phyloP scores from a whole-genome alignment of 2,329 filamentous ascomycete genomes.

The Ophiostoma quercus region DNA sequence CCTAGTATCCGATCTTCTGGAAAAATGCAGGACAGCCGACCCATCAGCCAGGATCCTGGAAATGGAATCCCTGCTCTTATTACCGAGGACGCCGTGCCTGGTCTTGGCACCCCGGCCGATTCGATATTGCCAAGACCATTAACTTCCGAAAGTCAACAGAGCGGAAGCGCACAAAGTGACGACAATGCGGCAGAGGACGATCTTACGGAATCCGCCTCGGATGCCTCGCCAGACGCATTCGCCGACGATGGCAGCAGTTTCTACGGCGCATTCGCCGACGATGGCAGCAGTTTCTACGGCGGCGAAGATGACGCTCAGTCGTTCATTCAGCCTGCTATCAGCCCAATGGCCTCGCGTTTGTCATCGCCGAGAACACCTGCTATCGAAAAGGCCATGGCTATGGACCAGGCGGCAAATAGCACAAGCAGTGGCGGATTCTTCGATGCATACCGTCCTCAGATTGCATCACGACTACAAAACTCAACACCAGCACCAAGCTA shows the following conservation, averaged over 20 bases:
- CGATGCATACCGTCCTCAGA: constrained; percentile 23
- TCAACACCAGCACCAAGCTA: constrained; percentile 41
- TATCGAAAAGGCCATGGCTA: constrained; percentile 52
- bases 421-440: constrained; percentile 32
- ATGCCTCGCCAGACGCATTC: not conserved
- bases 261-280: constrained; percentile 37
- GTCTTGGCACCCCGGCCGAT: constrained; percentile 3
- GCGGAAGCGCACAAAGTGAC: not conserved
- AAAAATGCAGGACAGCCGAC: not conserved
- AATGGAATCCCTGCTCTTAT: not conserved
- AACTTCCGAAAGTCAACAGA: not conserved
- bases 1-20: not conserved
- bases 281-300: constrained; percentile 33
- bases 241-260: constrained; percentile 33
- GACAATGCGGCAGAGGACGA: not conserved
- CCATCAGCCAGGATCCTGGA: not conserved
- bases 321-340: constrained; percentile 56
- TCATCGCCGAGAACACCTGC: constrained; percentile 52
- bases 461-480: constrained; percentile 17
- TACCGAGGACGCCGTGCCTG: constrained; percentile 9
- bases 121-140: constrained; percentile 18
- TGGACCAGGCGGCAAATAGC: constrained; percentile 36
- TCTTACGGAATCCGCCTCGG: not conserved
- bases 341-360: constrained; percentile 51
- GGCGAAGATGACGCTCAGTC: constrained; percentile 55